Evolutionary conservation across 306 rosid genomes (phyloP).

Genomic region (Rosa lucieae): DNA sequence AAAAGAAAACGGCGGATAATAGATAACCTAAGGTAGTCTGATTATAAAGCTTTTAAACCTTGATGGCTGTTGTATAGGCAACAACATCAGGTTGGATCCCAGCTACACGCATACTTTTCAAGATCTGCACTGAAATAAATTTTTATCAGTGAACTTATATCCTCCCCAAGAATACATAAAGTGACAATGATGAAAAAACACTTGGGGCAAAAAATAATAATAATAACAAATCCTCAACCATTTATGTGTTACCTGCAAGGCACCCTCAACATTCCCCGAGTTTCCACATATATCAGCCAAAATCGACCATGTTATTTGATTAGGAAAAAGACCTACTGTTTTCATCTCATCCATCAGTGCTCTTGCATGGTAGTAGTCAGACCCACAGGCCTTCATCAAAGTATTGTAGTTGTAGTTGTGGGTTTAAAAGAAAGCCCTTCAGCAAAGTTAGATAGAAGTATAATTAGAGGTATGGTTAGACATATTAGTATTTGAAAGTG

Average conservation of each 20-base stretch:
- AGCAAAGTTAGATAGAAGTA: slow-evolving; percentile 43
- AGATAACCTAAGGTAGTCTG: slow-evolving; percentile 17
- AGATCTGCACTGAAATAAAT: slow-evolving; percentile 59
- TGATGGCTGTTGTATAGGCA: slow-evolving; percentile 82
- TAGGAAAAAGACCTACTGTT: slow-evolving; percentile 69
- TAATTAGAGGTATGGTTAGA: slow-evolving; percentile 41
- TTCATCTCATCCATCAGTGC: slow-evolving; percentile 81
- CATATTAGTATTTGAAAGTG: slow-evolving; percentile 22
- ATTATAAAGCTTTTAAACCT: slow-evolving; percentile 51
- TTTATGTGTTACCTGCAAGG: slow-evolving; percentile 57
- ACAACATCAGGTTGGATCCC: slow-evolving; percentile 84
- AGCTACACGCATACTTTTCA: slow-evolving; percentile 62
- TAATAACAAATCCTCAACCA: not conserved
- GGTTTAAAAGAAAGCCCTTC: slow-evolving; percentile 72
- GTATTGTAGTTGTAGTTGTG: slow-evolving; percentile 78
- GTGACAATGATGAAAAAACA: not conserved
- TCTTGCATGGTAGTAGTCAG: slow-evolving; percentile 80
- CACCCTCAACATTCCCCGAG: slow-evolving; percentile 63
- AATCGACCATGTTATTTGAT: slow-evolving; percentile 86
- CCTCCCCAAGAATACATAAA: slow-evolving; percentile 14
- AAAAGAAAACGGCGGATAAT: slow-evolving; percentile 8
- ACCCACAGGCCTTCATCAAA: slow-evolving; percentile 93
- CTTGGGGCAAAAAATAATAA: not conserved
- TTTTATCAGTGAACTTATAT: slow-evolving; percentile 34
- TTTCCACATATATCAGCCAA: slow-evolving; percentile 76